Conservation (phyloP, 1,284 basidiomycete genomes). For the Ustilago shanxiensis region DNA sequence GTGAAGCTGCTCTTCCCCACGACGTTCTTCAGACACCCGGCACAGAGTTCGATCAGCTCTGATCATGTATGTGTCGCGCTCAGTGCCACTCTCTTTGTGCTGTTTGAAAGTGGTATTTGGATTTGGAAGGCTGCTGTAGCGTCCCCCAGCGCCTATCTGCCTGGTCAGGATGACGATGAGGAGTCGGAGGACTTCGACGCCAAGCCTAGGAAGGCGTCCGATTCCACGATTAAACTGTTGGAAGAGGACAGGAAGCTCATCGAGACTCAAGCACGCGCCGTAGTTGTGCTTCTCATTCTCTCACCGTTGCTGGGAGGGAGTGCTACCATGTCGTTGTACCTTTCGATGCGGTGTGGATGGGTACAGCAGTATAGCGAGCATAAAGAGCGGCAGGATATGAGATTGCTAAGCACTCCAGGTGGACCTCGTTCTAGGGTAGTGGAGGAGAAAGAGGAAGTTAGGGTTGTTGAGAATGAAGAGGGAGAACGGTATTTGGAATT, state of each 20-base stretch:
- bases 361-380: conserved; percentile 22
- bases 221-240: conserved; percentile 14
- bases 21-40: conserved; percentile 48
- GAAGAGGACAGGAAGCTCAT: conserved; percentile 24
- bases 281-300: conserved; percentile 21
- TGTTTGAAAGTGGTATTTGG: conserved; percentile 49
- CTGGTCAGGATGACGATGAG: neutral
- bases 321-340: conserved; percentile 38
- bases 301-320: conserved; percentile 43
- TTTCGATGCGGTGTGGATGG: conserved; percentile 39
- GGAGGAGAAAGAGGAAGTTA: conserved; percentile 73
- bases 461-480: conserved; percentile 52
- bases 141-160: conserved; percentile 18
- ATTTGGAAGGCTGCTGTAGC: conserved; percentile 36
- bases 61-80: conserved; percentile 47
- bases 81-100: conserved; percentile 32
- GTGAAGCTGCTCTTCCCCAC: conserved; percentile 27
- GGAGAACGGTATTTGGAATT: conserved; percentile 34
- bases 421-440: conserved; percentile 59
- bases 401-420: conserved; percentile 3
- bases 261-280: conserved; percentile 34
- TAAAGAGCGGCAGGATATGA: conserved; percentile 6
- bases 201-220: neutral
- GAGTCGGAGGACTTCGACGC: neutral
- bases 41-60: conserved; percentile 51